Evolutionary conservation across 805 yeast species (phyloP).

Genomic region (Starmerella bombicola): DNA sequence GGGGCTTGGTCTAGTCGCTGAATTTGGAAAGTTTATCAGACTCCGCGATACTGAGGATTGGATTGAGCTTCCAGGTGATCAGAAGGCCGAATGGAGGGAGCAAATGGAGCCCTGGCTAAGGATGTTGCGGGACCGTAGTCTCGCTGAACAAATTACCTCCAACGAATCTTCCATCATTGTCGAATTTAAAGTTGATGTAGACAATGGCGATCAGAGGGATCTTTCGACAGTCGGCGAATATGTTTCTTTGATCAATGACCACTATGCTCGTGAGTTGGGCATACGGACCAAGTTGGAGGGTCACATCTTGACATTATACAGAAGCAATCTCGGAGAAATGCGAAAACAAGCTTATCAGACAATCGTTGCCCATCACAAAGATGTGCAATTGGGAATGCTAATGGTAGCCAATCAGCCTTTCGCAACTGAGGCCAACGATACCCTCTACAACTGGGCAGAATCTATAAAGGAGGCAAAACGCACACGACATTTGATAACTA

Average conservation of each 20-base stretch:
- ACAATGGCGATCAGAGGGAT: slow-evolving; percentile 42
- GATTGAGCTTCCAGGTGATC: slow-evolving; percentile 25
- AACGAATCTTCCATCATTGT: slow-evolving; percentile 68
- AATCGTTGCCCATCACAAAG: slow-evolving; percentile 12
- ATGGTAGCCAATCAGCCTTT: slow-evolving; percentile 23
- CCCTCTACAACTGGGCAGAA: slow-evolving; percentile 26
- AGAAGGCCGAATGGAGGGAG: slow-evolving; percentile 41
- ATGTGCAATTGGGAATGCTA: slow-evolving; percentile 21
- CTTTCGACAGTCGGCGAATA: slow-evolving; percentile 66
- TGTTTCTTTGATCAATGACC: slow-evolving; percentile 70
- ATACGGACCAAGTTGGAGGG: slow-evolving; percentile 69
- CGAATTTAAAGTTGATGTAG: slow-evolving; percentile 41
- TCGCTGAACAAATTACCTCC: slow-evolving; percentile 59
- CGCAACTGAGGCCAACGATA: slow-evolving; percentile 25
- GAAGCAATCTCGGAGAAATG: slow-evolving; percentile 41
- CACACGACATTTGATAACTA: slow-evolving; percentile 21
- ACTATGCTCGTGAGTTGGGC: slow-evolving; percentile 39
- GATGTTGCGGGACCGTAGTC: slow-evolving; percentile 60
- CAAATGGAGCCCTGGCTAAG: slow-evolving; percentile 43
- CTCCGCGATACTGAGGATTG: slow-evolving; percentile 34
- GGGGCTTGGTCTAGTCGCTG: slow-evolving; percentile 74
- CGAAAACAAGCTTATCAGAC: slow-evolving; percentile 15
- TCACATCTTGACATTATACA: slow-evolving; percentile 60
- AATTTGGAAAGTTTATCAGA: slow-evolving; percentile 70
- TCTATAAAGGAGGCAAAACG: slow-evolving; percentile 7